Evolutionary conservation across 306 rosid genomes (phyloP), one percentile per base, ranked within the genome.

Genomic region (Vicia sativa): DNA sequence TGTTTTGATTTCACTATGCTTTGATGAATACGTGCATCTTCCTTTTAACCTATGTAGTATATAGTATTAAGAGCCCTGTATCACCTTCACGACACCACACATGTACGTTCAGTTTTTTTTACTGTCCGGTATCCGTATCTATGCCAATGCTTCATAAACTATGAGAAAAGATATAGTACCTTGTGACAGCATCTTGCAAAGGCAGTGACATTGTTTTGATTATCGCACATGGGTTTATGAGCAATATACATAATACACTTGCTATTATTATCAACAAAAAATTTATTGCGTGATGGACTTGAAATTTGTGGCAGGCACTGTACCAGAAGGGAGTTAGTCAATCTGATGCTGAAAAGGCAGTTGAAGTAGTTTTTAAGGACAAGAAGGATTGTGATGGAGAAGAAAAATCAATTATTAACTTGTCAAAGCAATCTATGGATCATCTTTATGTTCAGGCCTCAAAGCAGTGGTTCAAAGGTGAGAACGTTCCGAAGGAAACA

Each of bases 381-480:
- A 67, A 65, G 53, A 67, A 73, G 58, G 82, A 73, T 65, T 37
- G 54, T 21, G 80, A 44, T 53, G 85, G 2, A 71, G 85, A 81
- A 19, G 81, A 71, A 34, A 77, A 67, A 29, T 69, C 82, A 68
- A 54, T 16, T 50, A 37, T 69, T 64, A 81, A 71, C 39, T 25
- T 81, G 76, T 77, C 85, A 69, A 81, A 77, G 76, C 74, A 74
- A 12, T 65, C 85, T 26, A 67, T 87, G 77, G 93, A 93, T 75
- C 89, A 79, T 35, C 76, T 90, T 68, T 79, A 73, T 76, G 79
- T 81, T 74, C 90, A 80, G 77, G 95, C 90, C 85, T 86, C 96
- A 48, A 90, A 88, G 80, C 97, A 85, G 75, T 90, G 98, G 98
- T 71, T 68, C 34, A 85, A 89, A 67, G 82, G 90, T 18, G 77